phyloP scores from a whole-genome alignment of 108 stramenopile species.

The Fistulifera solaris region DNA sequence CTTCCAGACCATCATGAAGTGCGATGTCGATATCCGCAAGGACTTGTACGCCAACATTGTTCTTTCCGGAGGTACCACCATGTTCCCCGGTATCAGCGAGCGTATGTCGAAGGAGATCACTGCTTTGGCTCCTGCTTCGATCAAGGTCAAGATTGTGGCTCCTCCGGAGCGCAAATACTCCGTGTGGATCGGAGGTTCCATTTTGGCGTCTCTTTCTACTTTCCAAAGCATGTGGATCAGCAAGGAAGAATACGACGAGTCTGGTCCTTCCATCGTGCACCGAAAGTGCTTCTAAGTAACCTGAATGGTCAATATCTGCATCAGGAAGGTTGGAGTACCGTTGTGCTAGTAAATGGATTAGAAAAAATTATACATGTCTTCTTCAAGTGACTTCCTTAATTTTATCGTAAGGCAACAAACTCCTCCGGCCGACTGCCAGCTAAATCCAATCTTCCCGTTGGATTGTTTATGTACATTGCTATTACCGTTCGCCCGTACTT shows the following conservation, averaged over 20 bases:
- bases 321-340: too few relatives aligned
- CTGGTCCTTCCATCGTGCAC: slow-evolving; percentile 98
- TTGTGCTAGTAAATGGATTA: too few relatives aligned
- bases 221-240: slow-evolving; percentile 99
- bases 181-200: slow-evolving; percentile 98
- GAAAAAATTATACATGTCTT: too few relatives aligned
- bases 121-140: slow-evolving; percentile 87
- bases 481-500: slow-evolving; percentile 92
- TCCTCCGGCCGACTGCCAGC: slow-evolving; percentile 79
- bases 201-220: slow-evolving; percentile 95
- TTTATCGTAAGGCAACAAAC: slow-evolving; percentile 33
- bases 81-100: slow-evolving; percentile 99
- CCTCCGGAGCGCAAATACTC: slow-evolving; percentile 99
- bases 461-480: slow-evolving; percentile 87
- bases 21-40: slow-evolving; percentile 99
- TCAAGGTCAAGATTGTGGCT: slow-evolving; percentile 99
- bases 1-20: slow-evolving; percentile 99
- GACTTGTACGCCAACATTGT: slow-evolving; percentile 92
- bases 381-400: too few relatives aligned
- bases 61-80: slow-evolving; percentile 92
- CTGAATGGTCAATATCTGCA: too few relatives aligned
- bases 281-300: slow-evolving; percentile 85
- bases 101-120: slow-evolving; percentile 99
- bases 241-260: slow-evolving; percentile 99
- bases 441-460: slow-evolving; percentile 64